These are phyloP conservation scores for Diaporthe amygdali DNA, from an alignment of 2,329 filamentous ascomycete genomes.

Conservation along the genomic window DNA sequence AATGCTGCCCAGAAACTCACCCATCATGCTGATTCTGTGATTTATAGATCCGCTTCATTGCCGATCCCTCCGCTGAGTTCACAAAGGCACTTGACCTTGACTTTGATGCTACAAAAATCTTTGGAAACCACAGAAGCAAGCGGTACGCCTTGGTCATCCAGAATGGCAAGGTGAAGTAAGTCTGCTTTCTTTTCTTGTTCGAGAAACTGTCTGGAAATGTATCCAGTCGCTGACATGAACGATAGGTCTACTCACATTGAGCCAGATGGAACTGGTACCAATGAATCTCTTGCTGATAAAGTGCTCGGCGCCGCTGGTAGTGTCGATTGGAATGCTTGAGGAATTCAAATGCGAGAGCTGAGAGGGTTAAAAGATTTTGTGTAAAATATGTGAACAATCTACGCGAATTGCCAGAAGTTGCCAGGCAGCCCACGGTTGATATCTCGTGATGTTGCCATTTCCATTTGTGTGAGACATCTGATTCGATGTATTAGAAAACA, in stretches of 20 bases:
- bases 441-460: neutral
- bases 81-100: conserved; percentile 82
- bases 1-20: neutral
- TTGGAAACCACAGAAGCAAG: conserved; percentile 84
- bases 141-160: conserved; percentile 85
- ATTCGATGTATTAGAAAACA: no score
- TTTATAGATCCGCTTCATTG: conserved; percentile 82
- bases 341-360: neutral
- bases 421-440: neutral
- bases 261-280: conserved; percentile 84
- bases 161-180: conserved; percentile 77
- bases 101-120: conserved; percentile 80
- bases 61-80: conserved; percentile 79
- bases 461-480: no score
- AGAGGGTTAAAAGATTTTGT: neutral
- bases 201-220: neutral
- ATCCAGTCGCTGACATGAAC: neutral
- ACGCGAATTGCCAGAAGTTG: neutral
- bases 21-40: neutral
- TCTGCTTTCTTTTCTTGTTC: neutral
- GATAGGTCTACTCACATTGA: conserved; percentile 72
- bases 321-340: conserved; percentile 21
- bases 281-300: conserved; percentile 59
- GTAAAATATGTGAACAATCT: neutral
- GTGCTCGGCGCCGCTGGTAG: conserved; percentile 20